A percentile compares a stretch with the other conserved stretches of the same genome.
Conservation (phyloP, 352 stramenopile genomes). For the Pythium scleroteichum region DNA sequence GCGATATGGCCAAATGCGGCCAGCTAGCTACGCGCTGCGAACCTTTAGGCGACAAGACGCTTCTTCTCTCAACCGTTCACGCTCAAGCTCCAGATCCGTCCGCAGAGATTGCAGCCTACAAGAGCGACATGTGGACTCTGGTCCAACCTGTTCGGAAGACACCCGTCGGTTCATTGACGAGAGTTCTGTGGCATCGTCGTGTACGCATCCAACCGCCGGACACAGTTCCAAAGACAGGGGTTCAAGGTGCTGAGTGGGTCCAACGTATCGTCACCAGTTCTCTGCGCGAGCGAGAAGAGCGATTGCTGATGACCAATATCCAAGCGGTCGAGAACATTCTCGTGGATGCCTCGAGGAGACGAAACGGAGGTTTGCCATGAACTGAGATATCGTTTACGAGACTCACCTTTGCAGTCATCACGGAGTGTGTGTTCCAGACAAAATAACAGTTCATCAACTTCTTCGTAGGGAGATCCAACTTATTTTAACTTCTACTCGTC, state of each 20-base stretch:
- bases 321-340: slow-evolving; percentile 11
- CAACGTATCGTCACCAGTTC: neutral
- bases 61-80: slow-evolving; percentile 9
- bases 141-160: neutral
- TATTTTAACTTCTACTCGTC: too few species aligned
- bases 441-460: too few species aligned
- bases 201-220: slow-evolving; percentile 3
- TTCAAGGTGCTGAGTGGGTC: slow-evolving; percentile 1
- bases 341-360: neutral
- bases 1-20: neutral
- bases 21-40: slow-evolving; percentile 8
- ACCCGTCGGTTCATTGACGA: neutral
- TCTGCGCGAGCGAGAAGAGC: neutral
- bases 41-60: neutral
- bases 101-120: neutral
- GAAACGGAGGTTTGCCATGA: too few species aligned
- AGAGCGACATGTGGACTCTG: slow-evolving; percentile 2
- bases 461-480: too few species aligned
- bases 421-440: too few species aligned
- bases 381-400: too few species aligned
- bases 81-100: neutral
- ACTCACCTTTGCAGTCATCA: too few species aligned
- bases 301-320: slow-evolving; percentile 7
- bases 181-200: slow-evolving; percentile 9
- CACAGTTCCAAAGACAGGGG: neutral